Evolutionary conservation across 2,329 filamentous ascomycete genomes (phyloP).

Genomic region (Falciphora oryzae): DNA sequence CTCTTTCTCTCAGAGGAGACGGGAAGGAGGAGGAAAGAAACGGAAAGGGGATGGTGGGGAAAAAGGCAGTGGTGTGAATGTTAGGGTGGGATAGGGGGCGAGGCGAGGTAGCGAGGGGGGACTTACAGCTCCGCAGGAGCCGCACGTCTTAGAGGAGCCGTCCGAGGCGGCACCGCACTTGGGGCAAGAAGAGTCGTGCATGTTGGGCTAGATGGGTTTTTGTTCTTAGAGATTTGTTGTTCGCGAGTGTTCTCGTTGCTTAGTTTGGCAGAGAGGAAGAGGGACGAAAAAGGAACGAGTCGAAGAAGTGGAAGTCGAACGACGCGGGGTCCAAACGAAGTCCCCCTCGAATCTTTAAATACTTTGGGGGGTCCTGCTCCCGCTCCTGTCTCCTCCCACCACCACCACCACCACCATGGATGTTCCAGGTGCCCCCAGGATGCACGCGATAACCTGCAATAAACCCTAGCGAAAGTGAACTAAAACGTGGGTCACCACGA

Average conservation of each 20-base stretch:
- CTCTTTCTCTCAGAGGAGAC: too few relatives aligned
- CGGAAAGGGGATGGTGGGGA: neutral
- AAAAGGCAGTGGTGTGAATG: slow-evolving; percentile 2
- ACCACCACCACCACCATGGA: too few relatives aligned
- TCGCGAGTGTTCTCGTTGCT: neutral
- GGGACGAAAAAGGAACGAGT: neutral
- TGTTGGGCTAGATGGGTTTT: slow-evolving; percentile 19
- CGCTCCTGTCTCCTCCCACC: too few relatives aligned
- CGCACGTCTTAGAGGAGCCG: slow-evolving; percentile 46
- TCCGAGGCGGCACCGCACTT: slow-evolving; percentile 47
- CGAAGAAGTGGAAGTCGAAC: too few relatives aligned
- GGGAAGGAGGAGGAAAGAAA: neutral
- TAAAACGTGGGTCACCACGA: neutral
- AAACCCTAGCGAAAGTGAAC: neutral
- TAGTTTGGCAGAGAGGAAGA: slow-evolving; percentile 1
- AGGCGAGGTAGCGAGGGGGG: neutral
- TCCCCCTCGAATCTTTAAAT: neutral
- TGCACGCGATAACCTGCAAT: neutral
- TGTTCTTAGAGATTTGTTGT: neutral
- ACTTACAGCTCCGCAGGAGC: slow-evolving; percentile 52
- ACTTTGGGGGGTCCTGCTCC: neutral
- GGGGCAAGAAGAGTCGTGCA: slow-evolving; percentile 45
- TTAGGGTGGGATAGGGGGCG: slow-evolving; percentile 6
- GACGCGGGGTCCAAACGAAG: neutral
- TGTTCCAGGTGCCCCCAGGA: neutral